Evolutionary conservation across 2,329 filamentous ascomycete genomes (phyloP), one percentile per base, ranked within the genome.

Genomic region (Ramularia endophylla): DNA sequence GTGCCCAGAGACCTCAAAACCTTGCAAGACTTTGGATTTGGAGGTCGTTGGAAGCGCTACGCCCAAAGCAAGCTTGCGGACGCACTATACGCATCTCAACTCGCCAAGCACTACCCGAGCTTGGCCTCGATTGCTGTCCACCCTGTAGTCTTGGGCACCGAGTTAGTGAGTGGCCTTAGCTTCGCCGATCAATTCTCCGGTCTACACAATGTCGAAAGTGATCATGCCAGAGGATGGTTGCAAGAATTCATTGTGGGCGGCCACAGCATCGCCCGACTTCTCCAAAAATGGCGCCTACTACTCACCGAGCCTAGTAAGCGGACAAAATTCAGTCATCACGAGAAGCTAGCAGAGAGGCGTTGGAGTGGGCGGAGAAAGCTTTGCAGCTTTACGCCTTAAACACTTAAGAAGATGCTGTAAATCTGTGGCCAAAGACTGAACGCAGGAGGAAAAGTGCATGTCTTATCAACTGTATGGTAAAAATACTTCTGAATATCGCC

Each of bases 1-100:
- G 38, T 45, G 17, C 54, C 55, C 32, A 30, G 29, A 6, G 52
- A 56, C 7, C 52, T 63, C 32, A 54, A 55, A 6, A 53, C 47
- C 6, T 9, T 42, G 6, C 45, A 53, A 33, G 27, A 25, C 2
- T 38, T 51, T 8, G 41, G 43, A 8, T 27, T 27, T n/a, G 38
- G 54, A 18, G 61, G 62, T 18, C 46, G 56, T 7, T 66, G 63
- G 57, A 44, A 46, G 4, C 57, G 64, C 11, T 70, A 70, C 47
- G 70, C 66, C 0, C 67, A 72, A 46, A 65, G 62, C 34, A 75
- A 75, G 49, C 55, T 74, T 2, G 72, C 73, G 0, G 69, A 72
- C 44, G 50, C 73, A 4, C 56, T 72, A 2, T 71, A 66, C 50
- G 59, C 66, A 3, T 52, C 56, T 7, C 62, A 68, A 36, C 51